These are phyloP conservation scores for Colletotrichum sp. DNA, from an alignment of 2,329 filamentous ascomycete genomes.

Conservation along the genomic window DNA sequence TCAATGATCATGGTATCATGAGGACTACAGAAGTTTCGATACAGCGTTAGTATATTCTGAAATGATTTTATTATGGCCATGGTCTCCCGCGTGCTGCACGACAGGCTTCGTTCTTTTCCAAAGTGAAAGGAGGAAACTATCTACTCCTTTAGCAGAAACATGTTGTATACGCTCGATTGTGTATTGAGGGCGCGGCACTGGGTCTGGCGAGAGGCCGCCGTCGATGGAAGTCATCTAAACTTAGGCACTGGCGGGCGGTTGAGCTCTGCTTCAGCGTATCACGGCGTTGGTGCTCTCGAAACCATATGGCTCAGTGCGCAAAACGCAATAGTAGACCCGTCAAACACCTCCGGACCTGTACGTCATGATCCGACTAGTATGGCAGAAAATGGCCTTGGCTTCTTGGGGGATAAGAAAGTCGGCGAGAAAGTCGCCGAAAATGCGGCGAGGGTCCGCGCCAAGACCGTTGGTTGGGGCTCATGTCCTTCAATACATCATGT, in stretches of 20 bases:
- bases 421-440: background rate
- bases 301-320: background rate
- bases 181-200: background rate
- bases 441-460: background rate
- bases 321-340: background rate
- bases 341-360: background rate
- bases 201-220: background rate
- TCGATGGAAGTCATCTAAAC: background rate
- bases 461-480: background rate
- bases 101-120: fast-evolving
- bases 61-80: background rate
- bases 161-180: background rate
- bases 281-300: fast-evolving
- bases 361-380: background rate
- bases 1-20: background rate
- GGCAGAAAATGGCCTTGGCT: background rate
- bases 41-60: background rate
- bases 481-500: background rate
- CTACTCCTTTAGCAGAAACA: background rate
- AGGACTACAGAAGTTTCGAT: constrained; percentile 12
- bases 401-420: background rate
- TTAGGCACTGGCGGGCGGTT: background rate
- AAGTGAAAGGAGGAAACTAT: background rate
- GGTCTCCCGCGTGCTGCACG: background rate
- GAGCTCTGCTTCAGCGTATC: background rate